Evolutionary conservation across 2,329 filamentous ascomycete genomes (phyloP), one percentile per base, ranked within the genome.

Genomic region (Apiospora saccharicola): DNA sequence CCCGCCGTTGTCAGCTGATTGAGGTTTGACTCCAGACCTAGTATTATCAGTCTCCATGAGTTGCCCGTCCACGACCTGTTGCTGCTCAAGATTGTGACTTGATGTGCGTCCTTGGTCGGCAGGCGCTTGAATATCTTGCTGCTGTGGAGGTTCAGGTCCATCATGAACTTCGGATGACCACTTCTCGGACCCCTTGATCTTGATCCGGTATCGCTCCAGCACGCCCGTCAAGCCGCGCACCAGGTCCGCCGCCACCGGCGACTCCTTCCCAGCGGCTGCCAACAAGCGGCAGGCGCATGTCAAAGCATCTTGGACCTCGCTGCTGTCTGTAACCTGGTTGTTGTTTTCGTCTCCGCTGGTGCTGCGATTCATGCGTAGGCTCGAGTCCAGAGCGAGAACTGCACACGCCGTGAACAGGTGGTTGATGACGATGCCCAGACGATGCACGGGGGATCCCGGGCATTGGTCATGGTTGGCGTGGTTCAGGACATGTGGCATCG

Each of bases 341-440:
- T 30, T 34, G 13, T 61, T 47, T 30, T 46, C 30, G 30, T 71
- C n/a, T 68, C 26, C 7, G 7, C 1, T 6, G 3, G 26, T 30
- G 26, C 22, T 37, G 5, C 43, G 46, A 19, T 14, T 51, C 22
- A 41, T 49, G 7, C 68, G 68, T 51, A 69, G 5, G 8, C 70
- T 74, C 14, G 49, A 72, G n/a, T 67, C 69, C 2, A 72, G 71
- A 13, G 76, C 77, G 12, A 79, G 71, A 2, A 77, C 75, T 4
- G 77, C 73, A 57, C 76, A 78, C 1, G 75, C 76, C 72, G 73
- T 74, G 69, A 79, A 79, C 24, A 75, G 69, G 44, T 74, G 72
- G 16, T 75, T 76, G 19, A 79, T 76, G 1, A 78, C 72, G 14
- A 77, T 73, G 13, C 77, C 76, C 16, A 75, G 53, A 5, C 77